Evolutionary conservation across 306 rosid genomes (phyloP).

Genomic region (Glycine soja): DNA sequence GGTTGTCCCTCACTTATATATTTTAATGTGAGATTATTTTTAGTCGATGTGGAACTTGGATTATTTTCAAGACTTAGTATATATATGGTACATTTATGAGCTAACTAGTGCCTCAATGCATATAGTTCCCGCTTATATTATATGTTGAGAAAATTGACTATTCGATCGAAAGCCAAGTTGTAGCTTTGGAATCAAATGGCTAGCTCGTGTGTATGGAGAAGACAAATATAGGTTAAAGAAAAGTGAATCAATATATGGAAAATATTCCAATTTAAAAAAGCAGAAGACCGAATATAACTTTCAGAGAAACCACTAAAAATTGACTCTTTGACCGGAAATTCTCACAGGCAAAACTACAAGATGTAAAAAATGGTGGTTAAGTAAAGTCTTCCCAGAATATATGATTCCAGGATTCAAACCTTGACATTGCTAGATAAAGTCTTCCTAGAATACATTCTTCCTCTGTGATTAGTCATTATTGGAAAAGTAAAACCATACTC

Average conservation of each 20-base stretch:
- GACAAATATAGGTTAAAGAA: background rate
- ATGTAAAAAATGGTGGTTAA: background rate
- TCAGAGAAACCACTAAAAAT: background rate
- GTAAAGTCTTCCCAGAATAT: too few relatives aligned
- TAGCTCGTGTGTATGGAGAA: background rate
- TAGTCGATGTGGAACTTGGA: too few relatives aligned
- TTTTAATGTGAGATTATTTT: too few relatives aligned
- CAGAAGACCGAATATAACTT: background rate
- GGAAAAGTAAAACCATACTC: background rate
- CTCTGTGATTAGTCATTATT: background rate
- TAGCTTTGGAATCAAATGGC: background rate
- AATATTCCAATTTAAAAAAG: background rate
- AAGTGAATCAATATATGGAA: background rate
- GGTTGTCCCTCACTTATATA: too few relatives aligned
- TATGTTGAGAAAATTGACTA: conserved; percentile 1
- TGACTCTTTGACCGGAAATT: background rate
- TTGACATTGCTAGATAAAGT: background rate
- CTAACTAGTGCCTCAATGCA: background rate
- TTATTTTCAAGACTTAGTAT: too few relatives aligned
- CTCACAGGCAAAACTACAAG: background rate
- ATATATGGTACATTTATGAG: background rate
- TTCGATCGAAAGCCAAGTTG: background rate
- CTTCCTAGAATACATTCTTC: background rate
- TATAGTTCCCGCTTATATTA: background rate
- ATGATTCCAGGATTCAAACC: background rate